These are phyloP conservation scores for Talaromyces sp. DNA, from an alignment of 2,329 filamentous ascomycete species.

Conservation along the genomic window DNA sequence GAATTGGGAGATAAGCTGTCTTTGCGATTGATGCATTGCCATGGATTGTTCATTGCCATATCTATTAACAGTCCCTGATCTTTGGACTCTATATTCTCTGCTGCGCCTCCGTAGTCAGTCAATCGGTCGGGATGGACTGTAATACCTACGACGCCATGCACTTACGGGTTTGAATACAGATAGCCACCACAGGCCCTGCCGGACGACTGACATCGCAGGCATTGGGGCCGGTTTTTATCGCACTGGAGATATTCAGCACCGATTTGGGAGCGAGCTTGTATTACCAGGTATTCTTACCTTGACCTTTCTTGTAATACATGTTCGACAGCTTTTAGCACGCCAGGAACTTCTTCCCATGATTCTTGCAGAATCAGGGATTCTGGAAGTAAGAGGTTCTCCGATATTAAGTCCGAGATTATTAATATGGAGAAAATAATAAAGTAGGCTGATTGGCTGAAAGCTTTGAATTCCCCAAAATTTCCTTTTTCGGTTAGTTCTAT, in stretches of 20 bases:
- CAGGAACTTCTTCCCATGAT: slow-evolving; percentile 1
- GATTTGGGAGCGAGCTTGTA: background rate
- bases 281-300: background rate
- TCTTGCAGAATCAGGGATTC: background rate
- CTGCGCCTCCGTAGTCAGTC: background rate
- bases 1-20: background rate
- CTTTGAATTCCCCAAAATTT: background rate
- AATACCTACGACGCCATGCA: background rate
- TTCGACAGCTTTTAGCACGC: background rate
- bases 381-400: background rate
- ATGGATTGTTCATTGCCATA: background rate
- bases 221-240: background rate
- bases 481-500: background rate
- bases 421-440: background rate
- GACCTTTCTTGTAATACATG: background rate
- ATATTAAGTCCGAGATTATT: background rate
- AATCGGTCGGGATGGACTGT: background rate
- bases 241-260: background rate
- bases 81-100: background rate
- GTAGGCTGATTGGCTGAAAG: background rate
- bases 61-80: background rate
- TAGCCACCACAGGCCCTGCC: background rate
- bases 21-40: background rate
- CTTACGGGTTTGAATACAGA: background rate
- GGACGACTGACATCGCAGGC: background rate